Conservation (phyloP, 305 asterid species). For the Fraxinus baroniana region DNA sequence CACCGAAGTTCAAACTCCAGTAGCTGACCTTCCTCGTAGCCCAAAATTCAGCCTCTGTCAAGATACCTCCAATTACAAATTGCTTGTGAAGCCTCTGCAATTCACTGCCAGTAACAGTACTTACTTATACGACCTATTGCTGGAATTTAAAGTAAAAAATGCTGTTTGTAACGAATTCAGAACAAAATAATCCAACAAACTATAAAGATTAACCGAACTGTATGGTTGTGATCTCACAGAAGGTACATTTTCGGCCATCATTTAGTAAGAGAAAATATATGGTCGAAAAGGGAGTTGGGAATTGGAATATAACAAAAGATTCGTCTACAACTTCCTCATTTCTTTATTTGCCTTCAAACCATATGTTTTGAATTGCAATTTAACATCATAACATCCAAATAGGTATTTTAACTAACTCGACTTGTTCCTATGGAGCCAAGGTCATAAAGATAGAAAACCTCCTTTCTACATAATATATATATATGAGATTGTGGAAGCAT, state of each 20-base stretch:
- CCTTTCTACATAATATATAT: background rate
- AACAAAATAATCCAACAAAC: background rate
- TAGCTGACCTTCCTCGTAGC: constrained; percentile 86
- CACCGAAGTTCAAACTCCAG: constrained; percentile 21
- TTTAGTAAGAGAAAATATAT: background rate
- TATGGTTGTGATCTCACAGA: background rate
- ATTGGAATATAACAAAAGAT: background rate
- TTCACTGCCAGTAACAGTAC: constrained; percentile 71
- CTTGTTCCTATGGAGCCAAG: background rate
- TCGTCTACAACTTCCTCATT: background rate
- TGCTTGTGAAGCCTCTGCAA: constrained; percentile 89
- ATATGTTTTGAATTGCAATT: background rate
- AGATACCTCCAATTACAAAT: constrained; percentile 72
- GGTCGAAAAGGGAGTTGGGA: background rate
- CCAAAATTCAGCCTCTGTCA: constrained; percentile 97
- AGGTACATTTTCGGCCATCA: background rate
- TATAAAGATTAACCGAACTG: background rate
- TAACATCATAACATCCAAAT: background rate
- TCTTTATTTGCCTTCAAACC: constrained; percentile 2
- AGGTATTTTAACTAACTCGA: background rate
- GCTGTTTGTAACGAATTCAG: background rate
- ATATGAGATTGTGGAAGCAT: background rate
- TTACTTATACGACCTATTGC: constrained; percentile 37
- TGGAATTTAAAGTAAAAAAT: constrained; percentile 25
- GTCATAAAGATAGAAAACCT: background rate